Percentiles rank a stretch among this genome's conserved stretches.
These are phyloP conservation scores for Globisporangium irregulare DNA, from an alignment of 352 stramenopile species.

Conservation along the genomic window DNA sequence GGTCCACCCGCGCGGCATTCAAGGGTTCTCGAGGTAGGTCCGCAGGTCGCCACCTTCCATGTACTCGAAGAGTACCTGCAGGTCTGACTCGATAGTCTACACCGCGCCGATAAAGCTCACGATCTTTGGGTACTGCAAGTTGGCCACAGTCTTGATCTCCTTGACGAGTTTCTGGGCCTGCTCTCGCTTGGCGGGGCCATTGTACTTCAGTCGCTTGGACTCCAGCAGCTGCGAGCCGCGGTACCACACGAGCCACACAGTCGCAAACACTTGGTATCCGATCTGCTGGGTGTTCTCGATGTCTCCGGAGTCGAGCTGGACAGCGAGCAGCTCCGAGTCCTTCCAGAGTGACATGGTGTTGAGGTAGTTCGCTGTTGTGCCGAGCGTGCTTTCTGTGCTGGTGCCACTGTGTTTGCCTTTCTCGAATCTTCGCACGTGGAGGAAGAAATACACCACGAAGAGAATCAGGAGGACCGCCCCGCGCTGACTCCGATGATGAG, in stretches of 20 bases:
- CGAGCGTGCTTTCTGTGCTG: not conserved
- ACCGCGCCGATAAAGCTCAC: constrained; percentile 48
- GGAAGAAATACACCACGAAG: not conserved
- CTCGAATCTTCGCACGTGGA: not conserved
- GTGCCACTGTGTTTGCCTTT: not conserved
- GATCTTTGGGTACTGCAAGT: constrained; percentile 44
- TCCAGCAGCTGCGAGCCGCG: not conserved
- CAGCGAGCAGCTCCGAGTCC: constrained; percentile 38
- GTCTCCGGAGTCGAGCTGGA: constrained; percentile 40
- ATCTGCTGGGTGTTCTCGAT: constrained; percentile 33
- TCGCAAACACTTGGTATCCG: constrained; percentile 5
- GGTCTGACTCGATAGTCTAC: constrained; percentile 37
- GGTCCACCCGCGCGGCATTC: constrained; percentile 25
- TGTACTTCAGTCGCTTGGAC: constrained; percentile 38
- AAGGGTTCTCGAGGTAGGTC: constrained; percentile 23
- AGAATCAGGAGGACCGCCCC: constrained; percentile 3
- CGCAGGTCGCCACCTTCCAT: constrained; percentile 53
- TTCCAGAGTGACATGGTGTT: constrained; percentile 33
- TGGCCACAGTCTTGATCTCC: constrained; percentile 53
- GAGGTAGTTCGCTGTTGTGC: too few species aligned
- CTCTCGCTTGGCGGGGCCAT: constrained; percentile 24
- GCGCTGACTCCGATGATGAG: constrained; percentile 15
- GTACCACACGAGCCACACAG: constrained; percentile 12
- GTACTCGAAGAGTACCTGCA: constrained; percentile 65
- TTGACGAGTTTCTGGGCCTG: constrained; percentile 42